Percentiles rank a stretch among this genome's conserved stretches.
Conservation (phyloP, 2,329 filamentous ascomycete species). For the Fusarium burgessii region DNA sequence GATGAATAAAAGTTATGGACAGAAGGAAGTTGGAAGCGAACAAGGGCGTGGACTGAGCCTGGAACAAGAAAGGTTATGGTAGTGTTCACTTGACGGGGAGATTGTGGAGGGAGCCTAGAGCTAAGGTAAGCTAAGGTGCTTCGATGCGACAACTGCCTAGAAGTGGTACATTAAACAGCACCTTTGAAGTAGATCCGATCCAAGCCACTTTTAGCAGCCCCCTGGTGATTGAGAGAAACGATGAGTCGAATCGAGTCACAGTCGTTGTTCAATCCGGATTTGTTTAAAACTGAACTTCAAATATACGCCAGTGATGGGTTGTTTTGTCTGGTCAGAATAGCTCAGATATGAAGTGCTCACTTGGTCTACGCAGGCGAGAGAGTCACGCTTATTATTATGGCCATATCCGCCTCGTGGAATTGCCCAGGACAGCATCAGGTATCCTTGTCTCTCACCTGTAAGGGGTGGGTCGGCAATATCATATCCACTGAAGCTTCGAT, state of each 20-base stretch:
- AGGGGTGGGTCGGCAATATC: slow-evolving; percentile 18
- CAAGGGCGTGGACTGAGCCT: slow-evolving; percentile 44
- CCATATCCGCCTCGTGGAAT: slow-evolving; percentile 22
- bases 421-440: slow-evolving; percentile 40
- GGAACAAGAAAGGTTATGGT: slow-evolving; percentile 41
- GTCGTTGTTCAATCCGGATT: background rate
- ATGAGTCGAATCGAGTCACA: slow-evolving; percentile 23
- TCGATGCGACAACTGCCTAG: slow-evolving; percentile 38
- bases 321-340: background rate
- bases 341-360: slow-evolving; percentile 17
- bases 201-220: slow-evolving; percentile 38
- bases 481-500: slow-evolving; percentile 19
- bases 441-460: slow-evolving; percentile 26
- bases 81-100: slow-evolving; percentile 43
- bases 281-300: too few relatives aligned
- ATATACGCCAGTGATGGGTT: background rate
- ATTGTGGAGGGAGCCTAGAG: slow-evolving; percentile 38
- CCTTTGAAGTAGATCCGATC: slow-evolving; percentile 21
- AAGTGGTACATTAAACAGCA: slow-evolving; percentile 10
- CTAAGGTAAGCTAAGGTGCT: slow-evolving; percentile 32
- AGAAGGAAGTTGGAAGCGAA: slow-evolving; percentile 29
- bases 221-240: background rate
- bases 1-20: slow-evolving; percentile 20
- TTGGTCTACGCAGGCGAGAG: slow-evolving; percentile 30
- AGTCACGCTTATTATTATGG: slow-evolving; percentile 23